Conservation (phyloP, 2,329 filamentous ascomycete genomes). For the Paraconiothyrium brasiliense region DNA sequence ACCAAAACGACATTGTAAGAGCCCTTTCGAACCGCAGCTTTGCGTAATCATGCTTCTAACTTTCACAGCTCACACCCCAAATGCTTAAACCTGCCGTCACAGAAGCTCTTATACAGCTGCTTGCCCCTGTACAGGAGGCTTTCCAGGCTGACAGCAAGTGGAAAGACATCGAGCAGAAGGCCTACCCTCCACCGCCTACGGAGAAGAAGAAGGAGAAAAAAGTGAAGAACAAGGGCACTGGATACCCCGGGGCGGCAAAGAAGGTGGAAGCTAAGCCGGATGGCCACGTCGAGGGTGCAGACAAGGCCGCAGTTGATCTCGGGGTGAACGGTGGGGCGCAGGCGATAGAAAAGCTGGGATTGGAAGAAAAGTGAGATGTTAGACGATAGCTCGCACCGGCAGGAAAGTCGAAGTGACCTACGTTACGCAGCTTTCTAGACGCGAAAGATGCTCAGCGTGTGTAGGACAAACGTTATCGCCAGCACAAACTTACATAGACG, state of each 20-base stretch:
- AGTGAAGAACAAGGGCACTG: constrained; percentile 78
- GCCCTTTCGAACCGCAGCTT: background rate
- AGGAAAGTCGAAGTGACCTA: background rate
- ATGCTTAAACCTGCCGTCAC: constrained; percentile 85
- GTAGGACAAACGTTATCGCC: too few species aligned
- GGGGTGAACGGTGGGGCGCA: constrained; percentile 48
- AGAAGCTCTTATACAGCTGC: constrained; percentile 74
- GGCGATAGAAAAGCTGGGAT: constrained; percentile 43
- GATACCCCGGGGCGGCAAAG: constrained; percentile 59
- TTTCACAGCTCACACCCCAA: constrained; percentile 77
- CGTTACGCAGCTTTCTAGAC: too few species aligned
- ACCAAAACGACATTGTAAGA: constrained; percentile 77
- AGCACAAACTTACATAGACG: too few species aligned
- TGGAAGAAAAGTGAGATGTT: constrained; percentile 38
- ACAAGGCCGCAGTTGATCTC: constrained; percentile 54
- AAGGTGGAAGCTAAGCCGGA: constrained; percentile 57
- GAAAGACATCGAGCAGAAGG: constrained; percentile 78
- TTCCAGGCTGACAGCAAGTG: constrained; percentile 78
- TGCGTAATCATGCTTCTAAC: constrained; percentile 9
- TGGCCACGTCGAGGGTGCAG: constrained; percentile 55
- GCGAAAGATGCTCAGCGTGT: too few species aligned
- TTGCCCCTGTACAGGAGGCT: constrained; percentile 79
- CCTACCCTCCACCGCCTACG: constrained; percentile 77
- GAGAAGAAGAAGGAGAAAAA: constrained; percentile 73
- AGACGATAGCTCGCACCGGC: background rate